phyloP scores from a whole-genome alignment of 306 rosid genomes.

The Vigna angularis region DNA sequence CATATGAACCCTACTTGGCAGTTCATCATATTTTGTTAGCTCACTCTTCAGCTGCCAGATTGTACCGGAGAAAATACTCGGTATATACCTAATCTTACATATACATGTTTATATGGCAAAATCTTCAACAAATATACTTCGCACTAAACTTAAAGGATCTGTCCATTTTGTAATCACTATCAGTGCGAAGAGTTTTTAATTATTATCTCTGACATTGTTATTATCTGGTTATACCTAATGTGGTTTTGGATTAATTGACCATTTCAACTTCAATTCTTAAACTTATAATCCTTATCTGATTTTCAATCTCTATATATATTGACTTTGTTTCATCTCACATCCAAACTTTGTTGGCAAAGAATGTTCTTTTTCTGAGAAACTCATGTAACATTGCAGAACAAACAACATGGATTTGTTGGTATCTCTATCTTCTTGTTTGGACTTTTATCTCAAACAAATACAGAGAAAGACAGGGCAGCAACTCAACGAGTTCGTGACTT shows the following conservation, averaged over 20 bases:
- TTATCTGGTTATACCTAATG: too few relatives aligned
- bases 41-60: constrained; percentile 67
- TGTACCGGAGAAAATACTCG: constrained; percentile 58
- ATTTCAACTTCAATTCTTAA: too few relatives aligned
- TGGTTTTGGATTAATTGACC: too few relatives aligned
- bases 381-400: constrained; percentile 50
- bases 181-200: too few relatives aligned
- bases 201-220: too few relatives aligned
- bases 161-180: too few relatives aligned
- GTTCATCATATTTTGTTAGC: constrained; percentile 71
- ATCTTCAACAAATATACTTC: not conserved
- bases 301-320: too few relatives aligned
- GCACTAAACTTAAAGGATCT: too few relatives aligned
- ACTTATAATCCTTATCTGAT: too few relatives aligned
- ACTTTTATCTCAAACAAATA: constrained; percentile 51
- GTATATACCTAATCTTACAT: constrained; percentile 37
- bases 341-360: too few relatives aligned
- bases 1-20: constrained; percentile 67
- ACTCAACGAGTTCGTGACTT: constrained; percentile 58
- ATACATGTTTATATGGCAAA: not conserved
- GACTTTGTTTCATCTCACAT: too few relatives aligned
- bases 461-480: constrained; percentile 58
- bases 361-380: not conserved
- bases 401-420: constrained; percentile 70
- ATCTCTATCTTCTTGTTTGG: constrained; percentile 50